Evolutionary conservation across 495 filamentous ascomycete genomes (phyloP).

Genomic region (Haplographium delicatum): DNA sequence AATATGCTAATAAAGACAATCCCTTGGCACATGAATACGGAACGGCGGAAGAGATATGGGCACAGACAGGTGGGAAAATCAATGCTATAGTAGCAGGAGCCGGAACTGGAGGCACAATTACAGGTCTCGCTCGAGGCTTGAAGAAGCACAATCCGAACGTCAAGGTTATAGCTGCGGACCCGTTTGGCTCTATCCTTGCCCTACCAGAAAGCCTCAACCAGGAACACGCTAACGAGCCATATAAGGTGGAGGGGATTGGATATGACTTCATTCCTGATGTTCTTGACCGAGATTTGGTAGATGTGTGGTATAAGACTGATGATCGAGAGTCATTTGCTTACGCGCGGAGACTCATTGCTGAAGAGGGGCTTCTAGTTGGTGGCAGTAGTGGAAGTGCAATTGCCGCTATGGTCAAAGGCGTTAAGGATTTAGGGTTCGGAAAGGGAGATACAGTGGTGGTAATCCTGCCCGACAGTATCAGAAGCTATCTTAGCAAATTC

Average conservation of each 20-base stretch:
- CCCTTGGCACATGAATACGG: constrained; percentile 90
- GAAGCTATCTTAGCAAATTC: constrained; percentile 98
- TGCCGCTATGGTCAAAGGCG: constrained; percentile 73
- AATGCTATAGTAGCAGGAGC: constrained; percentile 86
- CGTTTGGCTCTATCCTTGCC: constrained; percentile 82
- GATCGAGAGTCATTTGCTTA: constrained; percentile 88
- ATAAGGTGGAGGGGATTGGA: constrained; percentile 98
- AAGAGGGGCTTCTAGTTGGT: constrained; percentile 92
- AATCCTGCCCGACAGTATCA: constrained; percentile 88
- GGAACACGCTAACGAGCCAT: constrained; percentile 71
- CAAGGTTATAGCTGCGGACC: constrained; percentile 88
- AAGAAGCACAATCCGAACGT: constrained; percentile 78
- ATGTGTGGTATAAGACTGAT: constrained; percentile 97
- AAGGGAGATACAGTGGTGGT: constrained; percentile 85
- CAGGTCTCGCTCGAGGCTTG: constrained; percentile 78
- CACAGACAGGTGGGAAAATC: constrained; percentile 78
- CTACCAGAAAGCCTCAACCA: constrained; percentile 72
- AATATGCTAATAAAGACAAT: constrained; percentile 91
- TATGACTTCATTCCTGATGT: constrained; percentile 98
- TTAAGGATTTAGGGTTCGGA: constrained; percentile 65
- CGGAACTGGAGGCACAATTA: constrained; percentile 94
- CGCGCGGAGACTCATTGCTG: constrained; percentile 82
- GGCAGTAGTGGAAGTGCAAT: constrained; percentile 93
- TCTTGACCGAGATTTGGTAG: constrained; percentile 72
- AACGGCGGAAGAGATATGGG: constrained; percentile 95